Evolutionary conservation across 2,329 filamentous ascomycete genomes (phyloP).

Genomic region (Acarospora socialis): DNA sequence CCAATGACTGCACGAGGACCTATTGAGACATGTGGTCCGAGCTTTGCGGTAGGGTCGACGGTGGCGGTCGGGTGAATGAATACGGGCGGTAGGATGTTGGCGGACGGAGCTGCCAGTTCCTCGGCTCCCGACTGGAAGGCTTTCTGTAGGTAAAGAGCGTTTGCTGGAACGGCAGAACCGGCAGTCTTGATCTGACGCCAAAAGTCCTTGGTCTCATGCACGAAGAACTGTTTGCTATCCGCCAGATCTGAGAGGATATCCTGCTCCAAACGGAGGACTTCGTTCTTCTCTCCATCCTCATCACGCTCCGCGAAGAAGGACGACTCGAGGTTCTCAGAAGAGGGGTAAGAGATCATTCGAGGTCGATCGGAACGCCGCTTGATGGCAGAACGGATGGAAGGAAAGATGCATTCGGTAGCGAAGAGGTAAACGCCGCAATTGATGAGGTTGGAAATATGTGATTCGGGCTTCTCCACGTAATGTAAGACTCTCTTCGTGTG

Average conservation of each 20-base stretch:
- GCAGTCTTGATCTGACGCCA: conserved; percentile 99
- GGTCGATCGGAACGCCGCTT: conserved; percentile 88
- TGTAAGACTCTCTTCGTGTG: conserved; percentile 93
- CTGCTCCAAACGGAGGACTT: conserved; percentile 89
- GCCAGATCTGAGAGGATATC: conserved; percentile 92
- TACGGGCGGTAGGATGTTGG: conserved; percentile 80
- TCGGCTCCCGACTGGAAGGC: conserved; percentile 69
- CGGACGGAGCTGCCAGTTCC: conserved; percentile 69
- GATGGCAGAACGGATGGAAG: conserved; percentile 83
- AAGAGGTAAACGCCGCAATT: conserved; percentile 99
- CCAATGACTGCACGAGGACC: conserved; percentile 78
- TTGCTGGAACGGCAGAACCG: conserved; percentile 89
- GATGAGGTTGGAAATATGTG: conserved; percentile 94
- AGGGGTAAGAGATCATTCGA: conserved; percentile 85
- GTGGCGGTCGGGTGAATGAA: conserved; percentile 87
- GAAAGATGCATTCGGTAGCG: conserved; percentile 89
- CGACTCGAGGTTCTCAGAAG: conserved; percentile 77
- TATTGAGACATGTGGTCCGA: conserved; percentile 92
- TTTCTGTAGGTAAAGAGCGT: conserved; percentile 91
- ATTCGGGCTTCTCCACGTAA: conserved; percentile 98
- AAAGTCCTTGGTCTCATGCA: conserved; percentile 97
- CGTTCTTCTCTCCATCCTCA: conserved; percentile 60
- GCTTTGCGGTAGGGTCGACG: conserved; percentile 88
- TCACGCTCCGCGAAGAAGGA: conserved; percentile 52
- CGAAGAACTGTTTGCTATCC: conserved; percentile 95